These are phyloP conservation scores for Hygrophorus pudorinus DNA, from an alignment of 768 basidiomycete genomes.

Conservation along the genomic window DNA sequence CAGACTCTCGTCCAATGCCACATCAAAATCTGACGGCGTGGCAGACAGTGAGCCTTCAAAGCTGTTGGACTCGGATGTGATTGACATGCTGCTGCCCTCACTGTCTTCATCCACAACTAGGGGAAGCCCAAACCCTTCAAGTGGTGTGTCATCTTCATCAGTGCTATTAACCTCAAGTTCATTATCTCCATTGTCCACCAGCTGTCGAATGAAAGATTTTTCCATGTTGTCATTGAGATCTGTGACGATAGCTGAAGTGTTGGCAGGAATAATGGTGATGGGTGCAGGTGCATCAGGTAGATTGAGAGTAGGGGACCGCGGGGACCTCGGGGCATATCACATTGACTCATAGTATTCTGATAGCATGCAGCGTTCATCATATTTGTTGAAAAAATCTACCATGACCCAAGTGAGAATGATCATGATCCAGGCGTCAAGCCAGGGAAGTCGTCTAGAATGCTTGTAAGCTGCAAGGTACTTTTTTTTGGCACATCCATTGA, in stretches of 20 bases:
- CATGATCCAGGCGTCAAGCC: constrained; percentile 5
- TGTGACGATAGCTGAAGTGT: background rate
- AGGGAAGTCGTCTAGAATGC: constrained; percentile 12
- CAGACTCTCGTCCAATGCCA: too few species aligned
- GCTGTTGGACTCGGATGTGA: too few species aligned
- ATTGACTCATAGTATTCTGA: background rate
- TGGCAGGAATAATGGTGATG: too few species aligned
- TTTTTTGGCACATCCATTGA: constrained; percentile 22
- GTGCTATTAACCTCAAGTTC: background rate
- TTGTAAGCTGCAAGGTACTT: constrained; percentile 16
- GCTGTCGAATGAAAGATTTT: background rate
- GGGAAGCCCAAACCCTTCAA: too few species aligned
- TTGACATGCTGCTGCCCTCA: too few species aligned
- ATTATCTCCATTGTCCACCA: background rate
- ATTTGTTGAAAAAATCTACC: constrained; percentile 5
- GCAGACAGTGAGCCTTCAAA: too few species aligned
- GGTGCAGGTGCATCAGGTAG: too few species aligned
- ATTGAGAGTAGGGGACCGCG: background rate
- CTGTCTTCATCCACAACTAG: too few species aligned
- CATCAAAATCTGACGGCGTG: too few species aligned
- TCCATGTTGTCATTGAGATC: background rate
- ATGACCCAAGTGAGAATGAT: constrained; percentile 7
- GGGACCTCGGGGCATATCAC: background rate
- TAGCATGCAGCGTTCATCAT: background rate
- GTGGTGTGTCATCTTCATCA: background rate